phyloP scores from a whole-genome alignment of 371 early-diverging fungal genomes.

The Haplosporangium sp. region DNA sequence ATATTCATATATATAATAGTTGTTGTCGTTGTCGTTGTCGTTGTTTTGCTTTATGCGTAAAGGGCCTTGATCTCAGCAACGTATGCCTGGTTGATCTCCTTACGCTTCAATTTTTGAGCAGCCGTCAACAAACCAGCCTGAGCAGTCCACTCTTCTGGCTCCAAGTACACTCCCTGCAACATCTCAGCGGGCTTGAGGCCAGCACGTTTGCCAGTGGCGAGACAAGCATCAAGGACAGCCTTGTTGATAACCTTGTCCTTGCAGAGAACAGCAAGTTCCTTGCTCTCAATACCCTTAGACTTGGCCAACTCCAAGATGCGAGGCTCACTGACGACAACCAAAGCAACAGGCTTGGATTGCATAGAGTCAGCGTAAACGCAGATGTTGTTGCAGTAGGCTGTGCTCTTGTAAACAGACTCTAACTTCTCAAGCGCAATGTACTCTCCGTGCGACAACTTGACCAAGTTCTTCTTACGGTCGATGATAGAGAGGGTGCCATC shows the following conservation, averaged over 20 bases:
- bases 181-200: conserved; percentile 80
- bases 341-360: conserved; percentile 74
- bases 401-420: conserved; percentile 92
- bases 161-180: conserved; percentile 74
- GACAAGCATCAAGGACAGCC: conserved; percentile 58
- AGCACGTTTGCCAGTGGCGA: conserved; percentile 60
- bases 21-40: not conserved
- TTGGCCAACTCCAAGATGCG: conserved; percentile 53
- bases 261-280: conserved; percentile 62
- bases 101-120: conserved; percentile 93
- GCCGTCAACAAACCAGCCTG: conserved; percentile 90
- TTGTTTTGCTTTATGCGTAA: conserved; percentile 59
- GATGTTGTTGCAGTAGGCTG: conserved; percentile 81
- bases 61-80: conserved; percentile 69
- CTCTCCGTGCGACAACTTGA: conserved; percentile 95
- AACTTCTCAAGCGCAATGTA: conserved; percentile 98
- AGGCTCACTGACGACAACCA: conserved; percentile 77
- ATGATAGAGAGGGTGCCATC: conserved; percentile 83
- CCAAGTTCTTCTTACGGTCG: conserved; percentile 89
- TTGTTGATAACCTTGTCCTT: conserved; percentile 58
- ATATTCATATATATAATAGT: not conserved
- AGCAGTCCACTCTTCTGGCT: conserved; percentile 87
- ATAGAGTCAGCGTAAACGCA: conserved; percentile 89
- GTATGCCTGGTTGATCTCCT: conserved; percentile 75
- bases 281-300: conserved; percentile 39